Evolutionary conservation across 192 early-diverging fungal species (phyloP), one percentile per base, ranked within the genome.

Genomic region (Coemansia aciculifera): DNA sequence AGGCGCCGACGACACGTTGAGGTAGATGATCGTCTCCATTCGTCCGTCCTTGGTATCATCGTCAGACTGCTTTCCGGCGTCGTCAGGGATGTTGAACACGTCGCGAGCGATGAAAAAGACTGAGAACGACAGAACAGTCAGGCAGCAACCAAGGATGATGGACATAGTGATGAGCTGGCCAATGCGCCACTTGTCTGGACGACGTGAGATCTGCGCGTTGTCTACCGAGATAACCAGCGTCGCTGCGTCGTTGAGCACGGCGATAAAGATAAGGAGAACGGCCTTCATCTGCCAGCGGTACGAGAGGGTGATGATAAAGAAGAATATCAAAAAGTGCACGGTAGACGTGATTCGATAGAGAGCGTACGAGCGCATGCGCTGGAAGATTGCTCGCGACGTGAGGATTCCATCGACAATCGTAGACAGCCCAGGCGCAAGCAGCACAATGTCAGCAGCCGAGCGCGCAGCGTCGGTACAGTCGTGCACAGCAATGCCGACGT

Each of bases 401-500:
- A 87, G 87, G 64, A 96, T 89, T 59, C 94, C 94, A 78, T 96
- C 94, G 29, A 92, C 91, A 79, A 98, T 97, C 5, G 95, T 97
- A 17, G 93, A 92, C 56, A 97, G 86, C 64, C 94, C 95, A 17
- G 92, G 86, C 48, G 90, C 90, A 11, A 96, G 87, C 60, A 98
- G 86, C 31, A 98, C 95, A 77, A 98, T 98, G 80, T 98, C 96
- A 39, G 95, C 92, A 23, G 96, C 95, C 59, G 92, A 95, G 49
- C 94, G 88, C 61, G 96, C 96, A 66, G 94, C 95, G 80, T 98
- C 96, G 1, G 96, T 98, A 83, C 94, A 94, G 63, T 93, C 94
- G 52, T 94, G 89, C 54, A 98, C 94, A 46, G 96, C 96, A 81
- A 98, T 98, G 67, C 96, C 96, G 62, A 98, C 94, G 74, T 97